Base-by-base conservation (phyloP, 306 rosid species). In the Trifolium repens region DNA sequence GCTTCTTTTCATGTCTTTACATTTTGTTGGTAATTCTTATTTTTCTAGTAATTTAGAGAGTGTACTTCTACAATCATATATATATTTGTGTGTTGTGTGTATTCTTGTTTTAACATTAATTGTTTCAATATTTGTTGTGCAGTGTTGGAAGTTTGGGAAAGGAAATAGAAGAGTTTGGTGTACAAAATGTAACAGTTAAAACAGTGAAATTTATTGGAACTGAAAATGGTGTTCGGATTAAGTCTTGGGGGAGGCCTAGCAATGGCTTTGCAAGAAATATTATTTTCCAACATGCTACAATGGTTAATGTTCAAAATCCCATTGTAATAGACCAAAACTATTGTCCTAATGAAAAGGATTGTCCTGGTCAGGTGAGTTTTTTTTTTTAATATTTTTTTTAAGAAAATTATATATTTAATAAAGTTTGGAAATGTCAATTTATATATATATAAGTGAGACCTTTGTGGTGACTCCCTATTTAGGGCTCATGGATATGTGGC, bases 61-160 rank as follows among this genome's bases (percentile, higher is more conserved):
- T 27, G 3, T 27, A 27, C 32, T 27, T 27, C 32, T 27, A 27
- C 27, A 26, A 1, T 1, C 27, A 26, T 26, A 26, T 26, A 26
- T 27, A 3, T 27, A 3, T 27, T 1, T 9, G 32, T 27, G 34
- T 30, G 5, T 32, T 32, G 6, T 32, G 35, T 32, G 35, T 32
- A 32, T 32, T 7, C 15, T 47, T 14, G 7, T 49, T 49, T 32
- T 1, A 49, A 49, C 9, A 49, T 49, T 22, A 1, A 22, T 22
- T 49, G 5, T 11, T 57, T 55, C 9, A n/a, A 52, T 42, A 37
- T 62, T 69, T 75, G 14, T 70, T 69, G 64, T 15, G 43, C 74
- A 88, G 90, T 76, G 75, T 88, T 58, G 90, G 93, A 34, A 88
- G 89, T 67, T 78, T 89, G 15, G 93, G 81, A 0, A 83, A 81